phyloP scores from a whole-genome alignment of 805 yeast species.

The Yarrowia sp. region DNA sequence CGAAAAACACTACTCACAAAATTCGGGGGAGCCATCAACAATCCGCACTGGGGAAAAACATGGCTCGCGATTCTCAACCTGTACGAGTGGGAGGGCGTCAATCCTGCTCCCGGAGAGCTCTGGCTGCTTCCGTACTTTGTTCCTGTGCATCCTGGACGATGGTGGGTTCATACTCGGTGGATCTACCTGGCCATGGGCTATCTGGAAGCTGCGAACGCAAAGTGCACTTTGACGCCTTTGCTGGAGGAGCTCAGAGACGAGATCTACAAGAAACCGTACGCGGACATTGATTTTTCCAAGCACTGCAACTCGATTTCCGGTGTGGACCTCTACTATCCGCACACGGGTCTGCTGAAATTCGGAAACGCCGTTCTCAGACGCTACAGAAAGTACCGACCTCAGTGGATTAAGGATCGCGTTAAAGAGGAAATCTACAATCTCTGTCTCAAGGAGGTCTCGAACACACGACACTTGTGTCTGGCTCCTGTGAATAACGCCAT shows the following conservation, averaged over 20 bases:
- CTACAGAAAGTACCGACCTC: constrained; percentile 76
- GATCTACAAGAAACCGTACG: constrained; percentile 67
- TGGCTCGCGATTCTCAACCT: constrained; percentile 80
- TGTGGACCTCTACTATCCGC: constrained; percentile 92
- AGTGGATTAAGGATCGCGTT: constrained; percentile 58
- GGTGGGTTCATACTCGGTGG: constrained; percentile 99
- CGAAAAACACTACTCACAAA: constrained; percentile 56
- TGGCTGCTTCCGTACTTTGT: constrained; percentile 80
- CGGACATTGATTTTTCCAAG: constrained; percentile 60
- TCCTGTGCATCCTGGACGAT: constrained; percentile 89
- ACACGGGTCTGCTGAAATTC: constrained; percentile 61
- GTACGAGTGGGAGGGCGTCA: constrained; percentile 94
- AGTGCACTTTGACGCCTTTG: constrained; percentile 62
- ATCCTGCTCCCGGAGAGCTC: constrained; percentile 88
- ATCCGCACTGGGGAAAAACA: constrained; percentile 97
- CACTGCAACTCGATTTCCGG: constrained; percentile 87
- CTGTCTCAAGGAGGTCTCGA: constrained; percentile 67
- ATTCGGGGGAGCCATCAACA: constrained; percentile 85
- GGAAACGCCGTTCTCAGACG: constrained; percentile 58
- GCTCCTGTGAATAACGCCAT: constrained; percentile 94
- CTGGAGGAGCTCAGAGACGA: constrained; percentile 68
- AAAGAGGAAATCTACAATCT: constrained; percentile 57
- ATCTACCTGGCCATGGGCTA: constrained; percentile 87
- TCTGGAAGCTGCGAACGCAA: constrained; percentile 54
- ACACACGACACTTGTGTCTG: constrained; percentile 78